These are phyloP conservation scores for Plasmopara muralis DNA, from an alignment of 352 stramenopile genomes.

Conservation along the genomic window DNA sequence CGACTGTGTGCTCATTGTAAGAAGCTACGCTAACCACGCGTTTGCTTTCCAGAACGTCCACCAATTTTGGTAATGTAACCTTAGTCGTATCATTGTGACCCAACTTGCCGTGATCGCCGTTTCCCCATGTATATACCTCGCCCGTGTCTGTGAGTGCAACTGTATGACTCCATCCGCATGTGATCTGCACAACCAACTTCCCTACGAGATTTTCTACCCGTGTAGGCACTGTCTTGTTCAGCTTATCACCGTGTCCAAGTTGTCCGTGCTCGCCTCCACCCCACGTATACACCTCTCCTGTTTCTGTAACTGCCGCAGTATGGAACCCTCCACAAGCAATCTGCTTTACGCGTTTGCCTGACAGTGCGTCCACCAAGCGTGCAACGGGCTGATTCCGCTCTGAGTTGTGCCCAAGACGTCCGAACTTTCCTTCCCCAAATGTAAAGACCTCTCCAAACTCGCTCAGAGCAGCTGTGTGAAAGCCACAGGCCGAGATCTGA, in stretches of 20 bases:
- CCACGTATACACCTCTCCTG: constrained; percentile 84
- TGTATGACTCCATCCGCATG: constrained; percentile 94
- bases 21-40: constrained; percentile 93
- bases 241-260: constrained; percentile 95
- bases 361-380: constrained; percentile 59
- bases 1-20: constrained; percentile 97
- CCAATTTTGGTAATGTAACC: constrained; percentile 90
- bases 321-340: constrained; percentile 87
- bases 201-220: constrained; percentile 86
- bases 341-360: constrained; percentile 74
- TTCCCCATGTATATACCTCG: constrained; percentile 92
- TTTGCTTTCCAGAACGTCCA: constrained; percentile 89
- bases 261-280: constrained; percentile 91
- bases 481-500: constrained; percentile 85
- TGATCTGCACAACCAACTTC: constrained; percentile 91
- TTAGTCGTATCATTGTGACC: constrained; percentile 92
- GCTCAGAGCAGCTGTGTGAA: constrained; percentile 77
- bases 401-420: constrained; percentile 76
- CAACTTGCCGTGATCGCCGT: constrained; percentile 92
- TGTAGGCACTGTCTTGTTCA: constrained; percentile 92
- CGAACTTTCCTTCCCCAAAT: constrained; percentile 90
- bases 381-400: constrained; percentile 77
- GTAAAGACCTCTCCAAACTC: constrained; percentile 91
- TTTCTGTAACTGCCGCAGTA: constrained; percentile 79
- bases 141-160: constrained; percentile 90